These are phyloP conservation scores for Umbelopsis ramanniana DNA, from an alignment of 192 early-diverging fungal genomes.

Conservation along the genomic window DNA sequence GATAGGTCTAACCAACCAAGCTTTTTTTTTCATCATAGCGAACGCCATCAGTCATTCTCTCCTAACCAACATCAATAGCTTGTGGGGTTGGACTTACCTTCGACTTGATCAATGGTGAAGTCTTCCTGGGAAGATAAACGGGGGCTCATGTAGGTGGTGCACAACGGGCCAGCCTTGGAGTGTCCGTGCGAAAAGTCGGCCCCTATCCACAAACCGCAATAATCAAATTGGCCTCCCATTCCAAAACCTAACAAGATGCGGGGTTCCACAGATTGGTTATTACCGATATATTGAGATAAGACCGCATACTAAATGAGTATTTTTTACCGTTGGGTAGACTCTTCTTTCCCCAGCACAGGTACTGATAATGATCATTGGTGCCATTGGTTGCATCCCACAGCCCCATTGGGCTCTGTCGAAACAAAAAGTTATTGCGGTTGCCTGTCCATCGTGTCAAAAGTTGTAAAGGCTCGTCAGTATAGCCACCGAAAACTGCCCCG, in stretches of 20 bases:
- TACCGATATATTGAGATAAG: conserved; percentile 5
- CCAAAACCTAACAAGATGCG: conserved; percentile 51
- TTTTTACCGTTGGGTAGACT: conserved; percentile 70
- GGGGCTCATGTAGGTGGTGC: conserved; percentile 68
- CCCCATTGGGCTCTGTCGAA: conserved; percentile 33
- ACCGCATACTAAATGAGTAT: not conserved
- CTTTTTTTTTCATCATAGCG: conserved; percentile 36
- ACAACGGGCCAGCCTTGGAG: conserved; percentile 59
- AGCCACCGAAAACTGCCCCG: conserved; percentile 70
- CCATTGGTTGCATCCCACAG: conserved; percentile 42
- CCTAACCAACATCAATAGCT: too few relatives aligned
- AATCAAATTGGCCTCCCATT: conserved; percentile 75
- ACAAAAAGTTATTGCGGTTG: conserved; percentile 61
- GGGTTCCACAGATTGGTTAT: not conserved
- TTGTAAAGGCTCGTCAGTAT: conserved; percentile 61
- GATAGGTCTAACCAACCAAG: conserved; percentile 69
- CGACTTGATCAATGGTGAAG: conserved; percentile 69
- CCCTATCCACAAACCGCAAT: conserved; percentile 75
- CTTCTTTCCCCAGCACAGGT: conserved; percentile 74
- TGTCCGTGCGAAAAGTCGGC: conserved; percentile 62
- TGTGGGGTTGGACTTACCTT: conserved; percentile 50
- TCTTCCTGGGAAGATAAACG: conserved; percentile 54
- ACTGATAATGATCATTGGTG: conserved; percentile 74
- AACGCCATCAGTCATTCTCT: not conserved
- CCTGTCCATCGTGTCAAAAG: conserved; percentile 68